Percentiles rank a stretch among this genome's conserved stretches.
Conservation (phyloP, 108 stramenopile genomes). For the Skeletonema grethae region DNA sequence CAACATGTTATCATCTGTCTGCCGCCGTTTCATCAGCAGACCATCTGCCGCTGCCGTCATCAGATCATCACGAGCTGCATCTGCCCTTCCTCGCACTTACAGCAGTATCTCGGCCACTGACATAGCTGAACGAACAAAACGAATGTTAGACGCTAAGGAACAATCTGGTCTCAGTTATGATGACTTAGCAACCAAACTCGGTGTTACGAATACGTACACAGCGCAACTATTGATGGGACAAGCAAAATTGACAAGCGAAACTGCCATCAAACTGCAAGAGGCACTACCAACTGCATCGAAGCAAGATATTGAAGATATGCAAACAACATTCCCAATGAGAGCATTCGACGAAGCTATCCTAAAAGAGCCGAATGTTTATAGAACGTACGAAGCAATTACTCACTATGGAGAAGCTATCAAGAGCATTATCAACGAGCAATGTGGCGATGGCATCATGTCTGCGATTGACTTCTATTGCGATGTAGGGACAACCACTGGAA, state of each 20-base stretch:
- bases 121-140: constrained; percentile 56
- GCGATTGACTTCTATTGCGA: constrained; percentile 80
- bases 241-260: constrained; percentile 58
- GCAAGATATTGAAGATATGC: constrained; percentile 63
- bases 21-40: neutral
- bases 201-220: constrained; percentile 77
- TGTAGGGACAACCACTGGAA: constrained; percentile 68
- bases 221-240: constrained; percentile 73
- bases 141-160: constrained; percentile 52
- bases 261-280: constrained; percentile 54
- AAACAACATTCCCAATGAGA: constrained; percentile 53
- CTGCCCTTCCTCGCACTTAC: constrained; percentile 13
- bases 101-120: constrained; percentile 31
- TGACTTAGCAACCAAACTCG: constrained; percentile 54
- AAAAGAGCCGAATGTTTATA: constrained; percentile 77
- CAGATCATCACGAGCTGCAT: constrained; percentile 3
- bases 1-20: neutral
- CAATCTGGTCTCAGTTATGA: constrained; percentile 57
- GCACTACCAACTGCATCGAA: constrained; percentile 48
- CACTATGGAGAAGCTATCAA: constrained; percentile 79
- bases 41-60: neutral
- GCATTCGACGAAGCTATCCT: constrained; percentile 58
- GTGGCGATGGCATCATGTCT: constrained; percentile 81
- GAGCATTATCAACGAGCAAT: constrained; percentile 70
- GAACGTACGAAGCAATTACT: constrained; percentile 71